Evolutionary conservation across 768 basidiomycete species (phyloP).

Genomic region (Lactarius akahatsu): DNA sequence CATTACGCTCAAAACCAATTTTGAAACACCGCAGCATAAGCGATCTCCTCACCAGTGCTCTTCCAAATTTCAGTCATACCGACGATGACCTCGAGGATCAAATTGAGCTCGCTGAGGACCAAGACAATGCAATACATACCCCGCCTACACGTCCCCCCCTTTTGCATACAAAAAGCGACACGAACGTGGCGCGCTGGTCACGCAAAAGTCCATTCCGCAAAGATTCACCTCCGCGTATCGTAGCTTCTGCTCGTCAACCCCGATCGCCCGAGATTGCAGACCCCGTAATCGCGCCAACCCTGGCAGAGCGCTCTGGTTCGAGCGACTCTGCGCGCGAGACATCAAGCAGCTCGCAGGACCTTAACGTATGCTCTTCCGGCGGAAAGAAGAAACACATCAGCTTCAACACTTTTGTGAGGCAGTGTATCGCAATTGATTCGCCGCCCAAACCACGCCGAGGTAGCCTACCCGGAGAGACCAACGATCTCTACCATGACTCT

Average conservation of each 20-base stretch:
- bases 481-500: constrained; percentile 32
- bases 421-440: constrained; percentile 88
- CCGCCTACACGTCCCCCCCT: constrained; percentile 53
- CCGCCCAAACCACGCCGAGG: constrained; percentile 43
- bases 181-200: constrained; percentile 60
- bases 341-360: constrained; percentile 37
- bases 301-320: constrained; percentile 28
- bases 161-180: constrained; percentile 85
- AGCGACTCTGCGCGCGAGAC: constrained; percentile 36
- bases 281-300: constrained; percentile 24
- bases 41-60: constrained; percentile 80
- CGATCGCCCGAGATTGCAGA: constrained; percentile 27
- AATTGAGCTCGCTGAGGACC: constrained; percentile 9
- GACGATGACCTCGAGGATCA: constrained; percentile 43
- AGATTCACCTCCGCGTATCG: constrained; percentile 69
- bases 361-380: constrained; percentile 32
- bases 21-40: constrained; percentile 93
- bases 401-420: constrained; percentile 98
- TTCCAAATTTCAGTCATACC: constrained; percentile 61
- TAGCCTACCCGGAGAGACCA: constrained; percentile 18
- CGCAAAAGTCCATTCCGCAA: constrained; percentile 50
- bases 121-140: constrained; percentile 12
- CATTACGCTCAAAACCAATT: constrained; percentile 70
- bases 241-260: constrained; percentile 30
- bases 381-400: constrained; percentile 85